These are phyloP conservation scores for Graphiopsis chlorocephala DNA, from an alignment of 2,329 filamentous ascomycete genomes.

Conservation along the genomic window DNA sequence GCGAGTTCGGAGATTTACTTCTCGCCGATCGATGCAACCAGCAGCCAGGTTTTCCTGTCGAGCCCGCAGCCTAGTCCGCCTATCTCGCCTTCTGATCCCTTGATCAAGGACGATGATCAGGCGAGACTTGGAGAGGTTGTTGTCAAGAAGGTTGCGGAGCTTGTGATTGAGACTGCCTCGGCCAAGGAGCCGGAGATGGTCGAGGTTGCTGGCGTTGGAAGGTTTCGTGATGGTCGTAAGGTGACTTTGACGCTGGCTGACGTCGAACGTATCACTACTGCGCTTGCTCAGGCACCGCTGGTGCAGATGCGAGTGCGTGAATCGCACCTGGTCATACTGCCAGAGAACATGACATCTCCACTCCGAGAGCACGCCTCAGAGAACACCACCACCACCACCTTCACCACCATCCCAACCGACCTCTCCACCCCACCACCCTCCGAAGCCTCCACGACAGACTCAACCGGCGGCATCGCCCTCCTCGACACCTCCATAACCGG, in stretches of 20 bases:
- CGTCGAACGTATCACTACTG: neutral
- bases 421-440: conserved; percentile 18
- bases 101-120: conserved; percentile 3
- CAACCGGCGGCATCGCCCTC: conserved; percentile 27
- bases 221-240: conserved; percentile 16
- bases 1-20: conserved; percentile 27
- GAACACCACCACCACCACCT: neutral
- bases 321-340: neutral
- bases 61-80: conserved; percentile 26
- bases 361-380: neutral
- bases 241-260: conserved; percentile 14
- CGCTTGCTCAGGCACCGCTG: neutral
- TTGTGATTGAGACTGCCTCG: neutral
- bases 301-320: conserved; percentile 3
- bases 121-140: neutral
- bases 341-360: neutral
- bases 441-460: conserved; percentile 6
- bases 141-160: neutral
- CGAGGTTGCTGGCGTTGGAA: conserved; percentile 17
- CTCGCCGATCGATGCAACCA: conserved; percentile 25
- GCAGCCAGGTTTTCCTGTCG: conserved; percentile 22
- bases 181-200: conserved; percentile 5
- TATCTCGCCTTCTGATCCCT: conserved; percentile 6
- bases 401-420: neutral
- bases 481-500: conserved; percentile 30